Base-by-base conservation (phyloP, 2,329 filamentous ascomycete genomes). In the Claviceps purpurea region DNA sequence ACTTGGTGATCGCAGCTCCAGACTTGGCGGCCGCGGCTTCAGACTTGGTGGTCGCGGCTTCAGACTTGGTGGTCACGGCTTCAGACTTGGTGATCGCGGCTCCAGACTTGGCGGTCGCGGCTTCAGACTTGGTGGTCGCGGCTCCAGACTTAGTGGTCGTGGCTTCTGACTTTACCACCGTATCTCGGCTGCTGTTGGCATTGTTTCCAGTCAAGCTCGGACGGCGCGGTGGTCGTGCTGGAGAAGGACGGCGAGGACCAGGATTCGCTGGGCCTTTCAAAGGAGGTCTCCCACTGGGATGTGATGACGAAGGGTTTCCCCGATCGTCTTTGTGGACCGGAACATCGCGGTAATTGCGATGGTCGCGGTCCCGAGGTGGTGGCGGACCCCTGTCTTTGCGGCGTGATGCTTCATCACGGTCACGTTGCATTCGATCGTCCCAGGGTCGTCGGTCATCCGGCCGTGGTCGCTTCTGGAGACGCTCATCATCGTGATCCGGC, bases 401-500 rank as follows among this genome's bases (percentile, higher is more conserved):
- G 41, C 62, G 63, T 20, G 56, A 59, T 34, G 57, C 57, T 22
- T 69, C 68, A 47, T 70, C 67, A 56, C 66, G 64, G 10, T 50
- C 50, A 47, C 61, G 58, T 56, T 61, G 62, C 50, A 58, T 57
- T 50, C 64, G 60, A 13, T 69, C 66, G 41, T 70, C 68, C 41
- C 54, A 49, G 22, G 58, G 55, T 42, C 63, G 65, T 52, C 58
- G 55, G 14, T 60, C 52, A 24, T 76, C 74, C 20, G 70, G 62
- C 53, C 67, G 73, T 24, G 64, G 61, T 52, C 75, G 71, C 61
- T 79, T 80, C 50, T 65, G 66, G 1, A 70, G 66, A 51, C 74
- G 70, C 37, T 69, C 67, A 26, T 74, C 73, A 20, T 76, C 72
- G 6, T 56, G 49, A 16, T 78, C 75, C 14, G 66, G 62, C 11